Conservation (phyloP, 768 basidiomycete species). For the Cantharellus cinnabarinus region DNA sequence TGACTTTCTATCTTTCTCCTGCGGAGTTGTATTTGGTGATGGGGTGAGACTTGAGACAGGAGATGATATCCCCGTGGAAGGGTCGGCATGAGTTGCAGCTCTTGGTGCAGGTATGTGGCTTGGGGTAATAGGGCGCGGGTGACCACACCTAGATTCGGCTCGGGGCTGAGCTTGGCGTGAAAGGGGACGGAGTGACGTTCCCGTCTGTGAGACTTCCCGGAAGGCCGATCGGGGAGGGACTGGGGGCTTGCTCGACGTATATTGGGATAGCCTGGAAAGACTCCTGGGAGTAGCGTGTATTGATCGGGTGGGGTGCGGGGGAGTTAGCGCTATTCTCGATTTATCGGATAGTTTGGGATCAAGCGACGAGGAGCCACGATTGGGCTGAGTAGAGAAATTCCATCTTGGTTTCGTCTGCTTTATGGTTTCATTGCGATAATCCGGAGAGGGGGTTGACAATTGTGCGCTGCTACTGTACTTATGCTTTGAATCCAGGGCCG, state of each 20-base stretch:
- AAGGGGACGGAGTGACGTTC: neutral
- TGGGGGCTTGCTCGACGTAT: neutral
- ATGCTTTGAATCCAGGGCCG: neutral
- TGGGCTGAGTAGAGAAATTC: constrained; percentile 50
- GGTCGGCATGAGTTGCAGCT: constrained; percentile 7
- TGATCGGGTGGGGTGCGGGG: neutral
- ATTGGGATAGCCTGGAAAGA: neutral
- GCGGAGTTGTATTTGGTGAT: neutral
- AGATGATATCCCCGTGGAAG: neutral
- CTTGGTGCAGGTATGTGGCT: constrained; percentile 53
- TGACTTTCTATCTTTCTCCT: constrained; percentile 1
- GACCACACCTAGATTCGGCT: constrained; percentile 15
- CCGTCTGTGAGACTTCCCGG: neutral
- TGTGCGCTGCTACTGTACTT: constrained; percentile 42
- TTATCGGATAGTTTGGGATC: neutral
- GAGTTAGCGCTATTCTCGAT: neutral
- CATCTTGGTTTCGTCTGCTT: constrained; percentile 30
- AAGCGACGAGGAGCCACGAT: neutral
- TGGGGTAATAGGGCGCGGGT: constrained; percentile 59
- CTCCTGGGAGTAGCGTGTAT: neutral
- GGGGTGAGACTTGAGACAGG: neutral
- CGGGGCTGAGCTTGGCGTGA: neutral
- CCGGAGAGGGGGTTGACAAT: neutral
- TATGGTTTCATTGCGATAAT: neutral
- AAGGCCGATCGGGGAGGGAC: neutral